phyloP scores from a whole-genome alignment of 495 filamentous ascomycete genomes.

The Hyphodiscus hymeniophilus region DNA sequence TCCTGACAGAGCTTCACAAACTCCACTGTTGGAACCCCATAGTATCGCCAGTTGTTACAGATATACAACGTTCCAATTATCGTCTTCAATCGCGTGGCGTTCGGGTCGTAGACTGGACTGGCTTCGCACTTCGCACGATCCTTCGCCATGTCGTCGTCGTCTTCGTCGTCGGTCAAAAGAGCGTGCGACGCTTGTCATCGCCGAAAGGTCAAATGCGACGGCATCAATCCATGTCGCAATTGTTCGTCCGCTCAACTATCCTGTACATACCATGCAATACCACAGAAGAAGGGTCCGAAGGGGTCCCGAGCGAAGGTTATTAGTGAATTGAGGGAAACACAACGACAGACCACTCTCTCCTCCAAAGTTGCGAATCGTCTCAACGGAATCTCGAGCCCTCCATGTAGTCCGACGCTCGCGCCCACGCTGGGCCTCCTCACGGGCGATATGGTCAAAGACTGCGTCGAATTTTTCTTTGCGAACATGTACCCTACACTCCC shows the following conservation, averaged over 20 bases:
- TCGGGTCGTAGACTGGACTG: too few species aligned
- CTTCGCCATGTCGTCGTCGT: slow-evolving; percentile 23
- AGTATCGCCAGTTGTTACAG: too few species aligned
- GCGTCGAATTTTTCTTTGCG: slow-evolving; percentile 76
- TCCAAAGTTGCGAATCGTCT: slow-evolving; percentile 36
- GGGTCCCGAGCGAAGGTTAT: slow-evolving; percentile 77
- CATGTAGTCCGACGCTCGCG: slow-evolving; percentile 33
- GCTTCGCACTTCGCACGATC: too few species aligned
- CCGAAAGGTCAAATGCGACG: slow-evolving; percentile 75
- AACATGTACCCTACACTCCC: slow-evolving; percentile 81
- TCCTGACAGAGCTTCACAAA: too few species aligned
- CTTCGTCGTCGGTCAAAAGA: slow-evolving; percentile 51
- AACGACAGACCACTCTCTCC: slow-evolving; percentile 51
- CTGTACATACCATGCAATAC: slow-evolving; percentile 77
- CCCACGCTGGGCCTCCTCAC: slow-evolving; percentile 50
- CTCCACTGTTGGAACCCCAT: too few species aligned
- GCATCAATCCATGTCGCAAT: slow-evolving; percentile 62
- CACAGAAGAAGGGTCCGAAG: slow-evolving; percentile 81
- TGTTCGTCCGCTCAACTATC: slow-evolving; percentile 57
- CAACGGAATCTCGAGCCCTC: slow-evolving; percentile 32
- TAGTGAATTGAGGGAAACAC: slow-evolving; percentile 61
- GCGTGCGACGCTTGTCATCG: slow-evolving; percentile 80
- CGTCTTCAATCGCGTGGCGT: too few species aligned
- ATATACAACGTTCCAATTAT: too few species aligned
- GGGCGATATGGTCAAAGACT: slow-evolving; percentile 53